Conservation (phyloP, 768 basidiomycete genomes). For the button mushroom (Agaricus bisporus) region DNA sequence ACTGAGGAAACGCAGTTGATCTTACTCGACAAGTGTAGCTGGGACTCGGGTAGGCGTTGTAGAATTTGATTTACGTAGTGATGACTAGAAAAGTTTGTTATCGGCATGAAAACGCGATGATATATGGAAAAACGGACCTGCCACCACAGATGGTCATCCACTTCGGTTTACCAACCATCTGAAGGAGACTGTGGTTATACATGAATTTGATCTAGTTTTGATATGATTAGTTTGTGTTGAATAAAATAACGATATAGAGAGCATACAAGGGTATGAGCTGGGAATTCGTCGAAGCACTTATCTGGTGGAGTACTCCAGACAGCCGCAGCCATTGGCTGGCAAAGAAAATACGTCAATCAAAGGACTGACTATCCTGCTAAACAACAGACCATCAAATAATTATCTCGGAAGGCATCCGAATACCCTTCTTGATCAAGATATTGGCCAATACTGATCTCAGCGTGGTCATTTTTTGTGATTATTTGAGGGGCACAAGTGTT, state of each 20-base stretch:
- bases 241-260: neutral
- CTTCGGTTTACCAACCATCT: constrained; percentile 60
- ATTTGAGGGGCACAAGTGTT: constrained; percentile 59
- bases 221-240: neutral
- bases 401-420: constrained; percentile 60
- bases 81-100: constrained; percentile 30
- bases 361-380: neutral
- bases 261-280: constrained; percentile 55
- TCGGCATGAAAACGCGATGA: neutral
- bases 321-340: constrained; percentile 72
- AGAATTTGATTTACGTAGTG: constrained; percentile 64
- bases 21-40: constrained; percentile 55
- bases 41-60: constrained; percentile 40
- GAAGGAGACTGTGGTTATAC: constrained; percentile 70
- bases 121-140: constrained; percentile 38
- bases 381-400: constrained; percentile 65
- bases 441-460: constrained; percentile 49
- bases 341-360: constrained; percentile 1
- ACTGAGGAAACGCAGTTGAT: constrained; percentile 39
- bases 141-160: constrained; percentile 74
- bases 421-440: constrained; percentile 62
- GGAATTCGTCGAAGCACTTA: constrained; percentile 64
- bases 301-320: constrained; percentile 78
- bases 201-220: constrained; percentile 55
- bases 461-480: constrained; percentile 26